A percentile compares a stretch with the other conserved stretches of the same genome.
phyloP scores from a whole-genome alignment of 441 rosid genomes.

The Euphorbia corollata region DNA sequence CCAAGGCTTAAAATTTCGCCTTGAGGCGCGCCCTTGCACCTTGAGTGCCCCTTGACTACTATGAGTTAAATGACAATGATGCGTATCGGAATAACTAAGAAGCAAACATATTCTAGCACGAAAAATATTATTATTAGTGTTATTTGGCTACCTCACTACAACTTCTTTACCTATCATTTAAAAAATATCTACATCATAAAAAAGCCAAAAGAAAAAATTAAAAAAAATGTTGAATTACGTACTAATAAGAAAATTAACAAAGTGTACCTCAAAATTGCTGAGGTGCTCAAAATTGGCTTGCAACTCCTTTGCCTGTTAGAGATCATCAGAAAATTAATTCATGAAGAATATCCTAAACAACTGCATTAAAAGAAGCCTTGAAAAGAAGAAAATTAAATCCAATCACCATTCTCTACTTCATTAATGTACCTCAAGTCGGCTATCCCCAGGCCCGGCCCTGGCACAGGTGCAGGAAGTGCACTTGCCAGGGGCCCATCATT shows the following conservation, averaged over 20 bases:
- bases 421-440: slow-evolving; percentile 66
- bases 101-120: too few relatives aligned
- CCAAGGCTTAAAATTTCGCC: too few relatives aligned
- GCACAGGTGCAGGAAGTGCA: too few relatives aligned
- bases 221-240: background rate
- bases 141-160: background rate
- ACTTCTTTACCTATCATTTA: background rate
- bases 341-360: slow-evolving; percentile 14
- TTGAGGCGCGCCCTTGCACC: too few relatives aligned
- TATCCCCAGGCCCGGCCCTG: too few relatives aligned
- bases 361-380: background rate
- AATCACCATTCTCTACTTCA: background rate
- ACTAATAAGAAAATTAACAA: slow-evolving; percentile 11
- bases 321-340: slow-evolving; percentile 13
- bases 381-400: slow-evolving; percentile 1
- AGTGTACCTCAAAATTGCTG: slow-evolving; percentile 63
- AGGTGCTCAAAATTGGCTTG: slow-evolving; percentile 77
- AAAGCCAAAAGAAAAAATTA: background rate
- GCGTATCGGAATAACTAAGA: too few relatives aligned
- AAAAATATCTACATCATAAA: background rate
- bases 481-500: too few relatives aligned
- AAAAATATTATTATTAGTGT: too few relatives aligned
- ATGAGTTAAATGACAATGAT: too few relatives aligned
- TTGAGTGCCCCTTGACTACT: too few relatives aligned
- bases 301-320: slow-evolving; percentile 68